Percentiles rank a stretch among this genome's conserved stretches.
These are phyloP conservation scores for Naganishia liquefaciens DNA, from an alignment of 1,284 basidiomycete genomes.

Conservation along the genomic window DNA sequence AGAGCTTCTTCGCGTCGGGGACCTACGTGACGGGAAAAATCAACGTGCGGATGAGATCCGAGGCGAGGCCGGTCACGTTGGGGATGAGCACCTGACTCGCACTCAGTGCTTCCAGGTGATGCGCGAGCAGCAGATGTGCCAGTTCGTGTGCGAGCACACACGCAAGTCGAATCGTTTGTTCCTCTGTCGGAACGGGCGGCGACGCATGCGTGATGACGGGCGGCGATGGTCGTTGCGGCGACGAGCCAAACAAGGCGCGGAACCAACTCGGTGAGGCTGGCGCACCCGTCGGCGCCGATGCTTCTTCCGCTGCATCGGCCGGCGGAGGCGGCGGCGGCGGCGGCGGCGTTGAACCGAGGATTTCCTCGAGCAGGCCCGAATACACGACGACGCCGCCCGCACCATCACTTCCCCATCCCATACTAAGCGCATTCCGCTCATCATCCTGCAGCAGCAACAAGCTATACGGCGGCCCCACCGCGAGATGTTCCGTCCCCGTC, in stretches of 20 bases:
- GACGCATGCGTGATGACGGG: slow-evolving; percentile 48
- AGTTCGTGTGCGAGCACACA: slow-evolving; percentile 85
- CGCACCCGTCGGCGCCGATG: slow-evolving; percentile 14
- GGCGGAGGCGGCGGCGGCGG: no score
- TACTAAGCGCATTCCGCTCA: slow-evolving; percentile 81
- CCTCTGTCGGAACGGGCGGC: slow-evolving; percentile 62
- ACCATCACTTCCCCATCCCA: slow-evolving; percentile 84
- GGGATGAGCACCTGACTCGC: slow-evolving; percentile 78
- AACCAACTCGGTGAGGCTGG: slow-evolving; percentile 45
- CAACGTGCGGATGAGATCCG: slow-evolving; percentile 72
- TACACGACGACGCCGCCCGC: slow-evolving; percentile 87
- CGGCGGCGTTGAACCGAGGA: slow-evolving; percentile 58
- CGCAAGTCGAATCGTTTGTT: slow-evolving; percentile 80
- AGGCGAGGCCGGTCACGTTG: slow-evolving; percentile 69
- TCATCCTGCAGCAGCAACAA: slow-evolving; percentile 78
- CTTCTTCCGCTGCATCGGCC: slow-evolving; percentile 24
- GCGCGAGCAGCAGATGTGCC: slow-evolving; percentile 78
- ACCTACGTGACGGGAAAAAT: slow-evolving; percentile 74
- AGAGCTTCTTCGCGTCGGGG: not conserved
- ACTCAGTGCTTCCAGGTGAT: slow-evolving; percentile 84
- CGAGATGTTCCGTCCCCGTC: slow-evolving; percentile 46
- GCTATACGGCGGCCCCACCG: slow-evolving; percentile 78
- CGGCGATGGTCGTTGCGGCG: slow-evolving; percentile 44
- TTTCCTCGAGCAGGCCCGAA: slow-evolving; percentile 80
- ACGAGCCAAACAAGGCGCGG: slow-evolving; percentile 54